These are phyloP conservation scores for Jacaranda mimosifolia DNA, from an alignment of 257 asterid species.

Conservation along the genomic window DNA sequence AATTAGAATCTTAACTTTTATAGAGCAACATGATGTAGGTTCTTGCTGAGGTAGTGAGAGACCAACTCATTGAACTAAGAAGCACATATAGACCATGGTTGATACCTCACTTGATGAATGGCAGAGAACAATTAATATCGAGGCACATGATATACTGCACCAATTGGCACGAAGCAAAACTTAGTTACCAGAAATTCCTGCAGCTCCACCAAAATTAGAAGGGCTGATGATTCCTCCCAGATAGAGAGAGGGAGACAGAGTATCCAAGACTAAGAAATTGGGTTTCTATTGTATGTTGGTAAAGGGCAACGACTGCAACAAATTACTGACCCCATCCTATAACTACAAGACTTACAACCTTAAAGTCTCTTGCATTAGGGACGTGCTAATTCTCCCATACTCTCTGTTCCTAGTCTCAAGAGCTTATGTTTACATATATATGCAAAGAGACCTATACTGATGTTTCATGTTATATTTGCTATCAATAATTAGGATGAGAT, in stretches of 20 bases:
- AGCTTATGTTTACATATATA: neutral
- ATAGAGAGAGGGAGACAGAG: neutral
- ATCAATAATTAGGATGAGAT: neutral
- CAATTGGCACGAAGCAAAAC: no score
- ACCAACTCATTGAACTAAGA: no score
- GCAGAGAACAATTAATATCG: no score
- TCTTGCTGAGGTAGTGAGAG: no score
- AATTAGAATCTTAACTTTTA: no score
- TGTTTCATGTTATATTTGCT: no score
- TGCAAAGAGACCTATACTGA: neutral
- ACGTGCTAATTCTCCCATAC: neutral
- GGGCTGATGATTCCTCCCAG: neutral
- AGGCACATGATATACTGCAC: no score
- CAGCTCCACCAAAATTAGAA: neutral
- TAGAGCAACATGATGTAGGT: no score
- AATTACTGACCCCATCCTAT: neutral
- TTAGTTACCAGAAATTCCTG: no score
- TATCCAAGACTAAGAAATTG: neutral
- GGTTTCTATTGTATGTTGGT: neutral
- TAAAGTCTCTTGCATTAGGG: neutral
- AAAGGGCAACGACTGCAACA: neutral
- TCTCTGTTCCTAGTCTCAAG: neutral
- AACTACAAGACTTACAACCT: neutral
- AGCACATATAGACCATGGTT: no score
- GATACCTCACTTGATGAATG: no score